Evolutionary conservation across 202 grass and related monocot species (phyloP).

Genomic region (Saccharum hybrid): DNA sequence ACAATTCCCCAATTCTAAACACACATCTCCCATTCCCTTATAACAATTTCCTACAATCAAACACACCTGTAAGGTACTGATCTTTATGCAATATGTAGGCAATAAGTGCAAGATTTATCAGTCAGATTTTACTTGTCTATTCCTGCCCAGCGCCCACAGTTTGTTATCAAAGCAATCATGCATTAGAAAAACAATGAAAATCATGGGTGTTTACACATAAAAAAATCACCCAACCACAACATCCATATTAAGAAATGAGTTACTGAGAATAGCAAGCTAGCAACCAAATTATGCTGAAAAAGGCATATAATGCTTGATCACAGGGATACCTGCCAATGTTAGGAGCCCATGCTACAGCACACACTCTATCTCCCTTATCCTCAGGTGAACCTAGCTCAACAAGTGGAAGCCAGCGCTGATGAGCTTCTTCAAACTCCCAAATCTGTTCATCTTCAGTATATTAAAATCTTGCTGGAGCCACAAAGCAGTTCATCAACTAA

Average conservation of each 20-base stretch:
- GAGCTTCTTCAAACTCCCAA: slow-evolving; percentile 91
- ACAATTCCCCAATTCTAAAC: not conserved
- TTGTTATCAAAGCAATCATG: slow-evolving; percentile 2
- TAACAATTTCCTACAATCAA: not conserved
- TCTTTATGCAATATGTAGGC: not conserved
- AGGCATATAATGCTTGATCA: slow-evolving; percentile 15
- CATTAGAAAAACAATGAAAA: slow-evolving; percentile 24
- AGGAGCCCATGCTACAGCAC: slow-evolving; percentile 92
- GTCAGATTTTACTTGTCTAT: slow-evolving; percentile 12
- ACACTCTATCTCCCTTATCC: slow-evolving; percentile 69
- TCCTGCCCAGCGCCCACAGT: not conserved
- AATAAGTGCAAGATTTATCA: not conserved
- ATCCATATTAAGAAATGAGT: not conserved
- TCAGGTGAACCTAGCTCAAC: slow-evolving; percentile 74
- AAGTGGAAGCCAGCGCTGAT: slow-evolving; percentile 86
- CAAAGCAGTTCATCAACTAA: slow-evolving; percentile 15
- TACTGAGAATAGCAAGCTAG: slow-evolving; percentile 15
- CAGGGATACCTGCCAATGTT: slow-evolving; percentile 77
- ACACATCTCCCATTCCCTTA: not conserved
- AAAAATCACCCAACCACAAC: not conserved
- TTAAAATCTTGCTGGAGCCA: slow-evolving; percentile 31
- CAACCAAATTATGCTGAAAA: slow-evolving; percentile 29
- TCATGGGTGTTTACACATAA: not conserved
- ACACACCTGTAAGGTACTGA: not conserved
- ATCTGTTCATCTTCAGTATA: slow-evolving; percentile 60